Conservation (phyloP, 1,139 yeast species). For the Schwanniomyces etchellsii region DNA sequence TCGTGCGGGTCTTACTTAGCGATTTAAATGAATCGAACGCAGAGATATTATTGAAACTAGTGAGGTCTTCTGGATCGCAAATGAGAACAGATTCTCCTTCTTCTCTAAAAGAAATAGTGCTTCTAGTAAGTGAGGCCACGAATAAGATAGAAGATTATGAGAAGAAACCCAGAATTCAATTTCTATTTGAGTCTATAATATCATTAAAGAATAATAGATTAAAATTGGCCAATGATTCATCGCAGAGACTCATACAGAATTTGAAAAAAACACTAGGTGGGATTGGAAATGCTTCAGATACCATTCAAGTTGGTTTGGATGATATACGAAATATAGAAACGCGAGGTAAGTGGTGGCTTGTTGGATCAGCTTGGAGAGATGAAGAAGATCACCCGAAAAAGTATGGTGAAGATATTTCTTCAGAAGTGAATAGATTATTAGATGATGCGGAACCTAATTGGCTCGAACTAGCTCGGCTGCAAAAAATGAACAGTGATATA, state of each 20-base stretch:
- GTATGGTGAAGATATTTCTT: conserved; percentile 17
- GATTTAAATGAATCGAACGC: conserved; percentile 68
- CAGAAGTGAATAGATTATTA: conserved; percentile 46
- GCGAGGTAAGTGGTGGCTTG: conserved; percentile 97
- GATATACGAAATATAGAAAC: conserved; percentile 75
- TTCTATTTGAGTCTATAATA: conserved; percentile 77
- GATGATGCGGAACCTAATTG: conserved; percentile 80
- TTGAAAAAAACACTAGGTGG: conserved; percentile 65
- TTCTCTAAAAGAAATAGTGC: conserved; percentile 75
- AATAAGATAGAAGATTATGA: conserved; percentile 27
- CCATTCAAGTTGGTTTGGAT: conserved; percentile 75
- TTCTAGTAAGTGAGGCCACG: conserved; percentile 44
- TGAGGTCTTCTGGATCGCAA: conserved; percentile 76
- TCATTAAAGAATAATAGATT: conserved; percentile 83
- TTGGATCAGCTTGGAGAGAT: conserved; percentile 96
- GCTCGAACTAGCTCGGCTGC: conserved; percentile 78
- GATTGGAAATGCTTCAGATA: conserved; percentile 51
- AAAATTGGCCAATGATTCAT: conserved; percentile 44
- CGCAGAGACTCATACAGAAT: conserved; percentile 47
- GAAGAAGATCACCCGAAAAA: conserved; percentile 20
- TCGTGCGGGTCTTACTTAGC: conserved; percentile 51
- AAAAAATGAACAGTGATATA: conserved; percentile 92
- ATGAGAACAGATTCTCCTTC: conserved; percentile 87
- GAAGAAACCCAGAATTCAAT: conserved; percentile 65
- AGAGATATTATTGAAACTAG: conserved; percentile 66